Conservation (phyloP, 176 grass and related monocot genomes). For the Elymus sibiricus region DNA sequence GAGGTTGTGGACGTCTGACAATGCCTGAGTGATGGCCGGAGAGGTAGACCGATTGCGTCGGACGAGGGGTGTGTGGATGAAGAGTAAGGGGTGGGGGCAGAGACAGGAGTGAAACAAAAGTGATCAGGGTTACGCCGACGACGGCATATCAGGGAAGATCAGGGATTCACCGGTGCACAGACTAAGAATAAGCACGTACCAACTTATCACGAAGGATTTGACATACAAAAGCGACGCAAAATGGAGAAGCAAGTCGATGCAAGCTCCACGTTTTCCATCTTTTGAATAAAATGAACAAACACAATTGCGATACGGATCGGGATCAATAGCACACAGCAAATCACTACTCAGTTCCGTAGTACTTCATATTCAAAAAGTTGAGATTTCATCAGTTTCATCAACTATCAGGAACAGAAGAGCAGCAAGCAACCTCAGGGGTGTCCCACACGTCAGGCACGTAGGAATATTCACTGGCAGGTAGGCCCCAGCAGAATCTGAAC, state of each 20-base stretch:
- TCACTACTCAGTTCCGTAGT: background rate
- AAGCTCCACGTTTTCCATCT: background rate
- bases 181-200: background rate
- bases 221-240: background rate
- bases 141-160: too few relatives aligned
- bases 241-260: background rate
- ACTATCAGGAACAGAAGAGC: background rate
- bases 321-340: background rate
- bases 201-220: too few relatives aligned
- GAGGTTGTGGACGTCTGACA: too few relatives aligned
- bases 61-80: too few relatives aligned
- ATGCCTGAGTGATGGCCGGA: too few relatives aligned
- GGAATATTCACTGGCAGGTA: constrained; percentile 9
- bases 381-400: background rate
- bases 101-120: too few relatives aligned
- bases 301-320: background rate
- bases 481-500: background rate
- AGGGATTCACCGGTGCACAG: background rate
- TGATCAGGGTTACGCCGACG: too few relatives aligned
- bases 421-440: background rate
- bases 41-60: too few relatives aligned
- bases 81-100: too few relatives aligned
- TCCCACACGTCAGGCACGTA: background rate
- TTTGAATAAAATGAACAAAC: background rate
- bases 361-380: background rate